Evolutionary conservation across 2,329 filamentous ascomycete species (phyloP).

Genomic region (Talaromyces islandicus): DNA sequence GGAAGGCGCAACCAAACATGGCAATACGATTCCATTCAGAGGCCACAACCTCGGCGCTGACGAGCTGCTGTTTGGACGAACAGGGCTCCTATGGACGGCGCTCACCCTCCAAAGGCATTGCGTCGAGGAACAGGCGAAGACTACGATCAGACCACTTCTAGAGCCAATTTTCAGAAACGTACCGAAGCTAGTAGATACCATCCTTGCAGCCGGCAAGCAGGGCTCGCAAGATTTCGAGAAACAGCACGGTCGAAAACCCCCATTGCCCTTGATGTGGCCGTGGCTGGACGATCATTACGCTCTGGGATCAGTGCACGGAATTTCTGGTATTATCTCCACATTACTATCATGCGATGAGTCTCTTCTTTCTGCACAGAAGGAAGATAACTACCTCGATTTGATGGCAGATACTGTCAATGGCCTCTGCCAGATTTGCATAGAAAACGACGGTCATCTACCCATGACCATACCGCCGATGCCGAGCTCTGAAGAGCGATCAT

Average conservation of each 20-base stretch:
- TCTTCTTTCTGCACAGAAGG: constrained; percentile 20
- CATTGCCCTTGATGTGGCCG: constrained; percentile 36
- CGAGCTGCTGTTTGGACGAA: constrained; percentile 34
- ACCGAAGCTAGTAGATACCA: constrained; percentile 25
- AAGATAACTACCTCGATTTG: constrained; percentile 20
- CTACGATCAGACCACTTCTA: constrained; percentile 12
- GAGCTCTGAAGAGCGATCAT: constrained; percentile 12
- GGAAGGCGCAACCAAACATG: constrained; percentile 24
- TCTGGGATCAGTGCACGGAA: constrained; percentile 23
- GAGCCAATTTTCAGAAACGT: constrained; percentile 21
- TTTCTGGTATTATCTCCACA: constrained; percentile 32
- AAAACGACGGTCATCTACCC: constrained; percentile 32
- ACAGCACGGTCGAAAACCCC: constrained; percentile 23
- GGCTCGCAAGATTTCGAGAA: constrained; percentile 24
- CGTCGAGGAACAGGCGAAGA: constrained; percentile 16
- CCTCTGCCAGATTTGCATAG: constrained; percentile 30
- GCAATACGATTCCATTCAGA: constrained; percentile 18
- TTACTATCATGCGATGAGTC: constrained; percentile 29
- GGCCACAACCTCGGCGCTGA: constrained; percentile 28
- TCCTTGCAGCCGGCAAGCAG: constrained; percentile 28
- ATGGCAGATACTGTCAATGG: constrained; percentile 32
- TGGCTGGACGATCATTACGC: constrained; percentile 32
- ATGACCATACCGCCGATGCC: constrained; percentile 27
- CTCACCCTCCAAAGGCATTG: constrained; percentile 27
- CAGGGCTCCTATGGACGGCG: constrained; percentile 31